phyloP scores from a whole-genome alignment of 495 filamentous ascomycete species.

The Massariosphaeria phaeospora region DNA sequence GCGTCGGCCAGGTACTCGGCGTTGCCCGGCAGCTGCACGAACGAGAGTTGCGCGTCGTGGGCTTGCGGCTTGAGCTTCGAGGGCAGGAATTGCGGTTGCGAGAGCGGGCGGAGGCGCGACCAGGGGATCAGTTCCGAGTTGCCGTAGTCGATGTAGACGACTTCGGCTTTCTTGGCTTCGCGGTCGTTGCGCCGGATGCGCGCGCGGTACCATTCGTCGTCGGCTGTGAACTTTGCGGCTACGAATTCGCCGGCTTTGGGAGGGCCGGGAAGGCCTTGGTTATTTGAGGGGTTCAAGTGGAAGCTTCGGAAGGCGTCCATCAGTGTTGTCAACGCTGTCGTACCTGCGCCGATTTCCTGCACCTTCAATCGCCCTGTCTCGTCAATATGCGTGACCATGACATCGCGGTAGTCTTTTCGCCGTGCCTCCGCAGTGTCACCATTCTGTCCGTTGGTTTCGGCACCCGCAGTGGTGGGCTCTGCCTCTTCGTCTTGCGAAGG shows the following conservation, averaged over 20 bases:
- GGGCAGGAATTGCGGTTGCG: conserved; percentile 67
- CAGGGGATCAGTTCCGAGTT: conserved; percentile 86
- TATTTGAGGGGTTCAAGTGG: conserved; percentile 71
- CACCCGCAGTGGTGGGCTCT: conserved; percentile 46
- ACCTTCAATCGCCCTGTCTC: conserved; percentile 70
- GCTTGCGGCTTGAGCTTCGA: conserved; percentile 78
- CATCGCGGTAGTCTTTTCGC: conserved; percentile 82
- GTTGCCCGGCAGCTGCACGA: conserved; percentile 75
- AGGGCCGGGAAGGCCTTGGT: conserved; percentile 60
- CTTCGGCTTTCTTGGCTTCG: conserved; percentile 76
- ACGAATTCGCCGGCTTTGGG: conserved; percentile 91
- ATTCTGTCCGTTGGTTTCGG: conserved; percentile 46
- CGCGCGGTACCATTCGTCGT: conserved; percentile 91
- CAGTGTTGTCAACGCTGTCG: conserved; percentile 71
- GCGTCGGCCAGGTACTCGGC: conserved; percentile 77
- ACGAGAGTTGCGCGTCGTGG: conserved; percentile 77
- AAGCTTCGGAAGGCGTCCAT: conserved; percentile 86
- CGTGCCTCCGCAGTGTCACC: conserved; percentile 43
- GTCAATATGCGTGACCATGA: conserved; percentile 86
- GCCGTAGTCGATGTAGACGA: conserved; percentile 93
- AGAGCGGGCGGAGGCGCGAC: conserved; percentile 72
- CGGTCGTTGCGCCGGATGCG: conserved; percentile 89
- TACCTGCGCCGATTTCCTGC: conserved; percentile 79
- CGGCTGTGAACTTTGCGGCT: conserved; percentile 78
- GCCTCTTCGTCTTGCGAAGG: conserved; percentile 52